These are phyloP conservation scores for Pseudogymnoascus sp. DNA, from an alignment of 2,329 filamentous ascomycete genomes.

Conservation along the genomic window DNA sequence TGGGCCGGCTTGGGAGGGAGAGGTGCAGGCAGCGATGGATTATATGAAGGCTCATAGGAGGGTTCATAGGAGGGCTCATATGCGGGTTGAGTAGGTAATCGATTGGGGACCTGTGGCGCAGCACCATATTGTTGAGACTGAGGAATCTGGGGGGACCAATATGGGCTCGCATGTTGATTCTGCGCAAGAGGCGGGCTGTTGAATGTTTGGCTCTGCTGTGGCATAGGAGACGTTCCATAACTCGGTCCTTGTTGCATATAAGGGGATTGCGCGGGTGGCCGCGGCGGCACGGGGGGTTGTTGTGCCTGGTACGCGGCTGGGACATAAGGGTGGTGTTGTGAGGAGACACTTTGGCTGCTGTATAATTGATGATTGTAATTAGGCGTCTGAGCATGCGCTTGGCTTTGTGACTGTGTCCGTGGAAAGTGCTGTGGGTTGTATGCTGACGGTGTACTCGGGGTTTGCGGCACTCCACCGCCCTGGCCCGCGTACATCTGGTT, in stretches of 20 bases:
- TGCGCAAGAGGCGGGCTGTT: background rate
- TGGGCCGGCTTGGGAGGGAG: constrained; percentile 18
- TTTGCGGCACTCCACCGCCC: background rate
- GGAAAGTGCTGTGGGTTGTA: constrained; percentile 58
- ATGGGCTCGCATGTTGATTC: background rate
- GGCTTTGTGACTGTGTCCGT: constrained; percentile 28
- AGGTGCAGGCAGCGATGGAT: constrained; percentile 20
- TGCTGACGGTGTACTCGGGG: constrained; percentile 33
- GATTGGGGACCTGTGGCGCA: constrained; percentile 17
- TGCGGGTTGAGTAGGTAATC: constrained; percentile 18
- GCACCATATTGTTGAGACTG: constrained; percentile 18
- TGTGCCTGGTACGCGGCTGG: constrained; percentile 42
- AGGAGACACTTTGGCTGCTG: constrained; percentile 45
- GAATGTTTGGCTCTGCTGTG: background rate
- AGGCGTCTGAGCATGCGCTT: constrained; percentile 24
- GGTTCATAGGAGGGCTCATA: constrained; percentile 13
- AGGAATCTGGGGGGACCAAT: constrained; percentile 4
- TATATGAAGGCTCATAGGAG: constrained; percentile 20
- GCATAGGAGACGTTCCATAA: background rate
- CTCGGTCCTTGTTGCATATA: constrained; percentile 7
- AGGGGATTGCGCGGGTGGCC: constrained; percentile 27
- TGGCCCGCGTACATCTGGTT: constrained; percentile 19
- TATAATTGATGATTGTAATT: constrained; percentile 37
- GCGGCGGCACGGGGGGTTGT: constrained; percentile 37
- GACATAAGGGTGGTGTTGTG: constrained; percentile 54